Evolutionary conservation across 2,329 filamentous ascomycete species (phyloP).

Genomic region (Fusarium tjaetaba): DNA sequence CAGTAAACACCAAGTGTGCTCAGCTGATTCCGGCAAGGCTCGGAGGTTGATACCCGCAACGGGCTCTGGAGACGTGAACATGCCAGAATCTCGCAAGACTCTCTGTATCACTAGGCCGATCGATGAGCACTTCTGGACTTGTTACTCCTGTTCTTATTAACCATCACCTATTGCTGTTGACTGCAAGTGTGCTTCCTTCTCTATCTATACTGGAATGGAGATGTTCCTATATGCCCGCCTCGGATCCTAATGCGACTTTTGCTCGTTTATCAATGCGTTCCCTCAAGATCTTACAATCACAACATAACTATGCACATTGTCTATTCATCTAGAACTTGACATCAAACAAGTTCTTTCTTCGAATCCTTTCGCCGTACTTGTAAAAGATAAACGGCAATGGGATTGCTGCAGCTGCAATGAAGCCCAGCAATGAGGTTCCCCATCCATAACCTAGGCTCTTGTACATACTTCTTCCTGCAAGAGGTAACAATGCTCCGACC

Average conservation of each 20-base stretch:
- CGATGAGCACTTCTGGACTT: not conserved
- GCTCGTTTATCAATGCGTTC: not conserved
- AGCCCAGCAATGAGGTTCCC: conserved; percentile 56
- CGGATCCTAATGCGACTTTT: not conserved
- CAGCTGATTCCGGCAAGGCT: not conserved
- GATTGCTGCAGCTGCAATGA: conserved; percentile 58
- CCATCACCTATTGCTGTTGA: not conserved
- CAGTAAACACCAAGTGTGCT: not conserved
- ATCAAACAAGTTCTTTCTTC: conserved; percentile 45
- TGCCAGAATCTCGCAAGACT: not conserved
- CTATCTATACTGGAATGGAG: not conserved
- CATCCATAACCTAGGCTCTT: conserved; percentile 57
- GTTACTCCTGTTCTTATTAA: not conserved
- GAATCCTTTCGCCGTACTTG: conserved; percentile 50
- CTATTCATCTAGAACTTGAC: conserved; percentile 33
- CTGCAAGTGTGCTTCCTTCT: not conserved
- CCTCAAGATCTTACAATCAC: not conserved
- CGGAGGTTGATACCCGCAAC: not conserved
- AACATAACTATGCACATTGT: not conserved
- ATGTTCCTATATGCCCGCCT: not conserved
- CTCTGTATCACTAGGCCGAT: not conserved
- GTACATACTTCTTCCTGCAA: conserved; percentile 61
- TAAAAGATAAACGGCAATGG: conserved; percentile 53
- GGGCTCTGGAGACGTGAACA: not conserved
- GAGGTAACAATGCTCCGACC: conserved; percentile 70